Conservation (phyloP, 2,329 filamentous ascomycete genomes). For the Mycosphaerelloides madeirae region DNA sequence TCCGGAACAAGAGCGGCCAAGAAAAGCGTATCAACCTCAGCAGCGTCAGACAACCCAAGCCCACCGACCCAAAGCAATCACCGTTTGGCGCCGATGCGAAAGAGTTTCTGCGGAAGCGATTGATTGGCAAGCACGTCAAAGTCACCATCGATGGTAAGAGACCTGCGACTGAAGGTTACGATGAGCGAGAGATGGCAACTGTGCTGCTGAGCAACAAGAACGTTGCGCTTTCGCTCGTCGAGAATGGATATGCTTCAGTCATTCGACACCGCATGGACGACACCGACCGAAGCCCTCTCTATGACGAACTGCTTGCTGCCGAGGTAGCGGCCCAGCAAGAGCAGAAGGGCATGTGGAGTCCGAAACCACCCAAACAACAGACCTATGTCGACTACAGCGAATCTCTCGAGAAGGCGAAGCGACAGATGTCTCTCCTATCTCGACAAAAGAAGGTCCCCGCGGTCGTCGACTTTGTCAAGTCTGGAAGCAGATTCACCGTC, state of each 20-base stretch:
- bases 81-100: slow-evolving; percentile 92
- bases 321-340: slow-evolving; percentile 79
- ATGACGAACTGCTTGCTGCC: slow-evolving; percentile 78
- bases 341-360: slow-evolving; percentile 90
- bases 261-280: slow-evolving; percentile 94
- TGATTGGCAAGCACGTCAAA: slow-evolving; percentile 94
- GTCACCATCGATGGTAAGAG: slow-evolving; percentile 86
- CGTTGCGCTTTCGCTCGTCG: slow-evolving; percentile 76
- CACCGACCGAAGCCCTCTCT: slow-evolving; percentile 87
- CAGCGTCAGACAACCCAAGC: slow-evolving; percentile 89
- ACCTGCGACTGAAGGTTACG: slow-evolving; percentile 82
- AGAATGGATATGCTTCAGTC: slow-evolving; percentile 88
- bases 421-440: slow-evolving; percentile 80
- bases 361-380: slow-evolving; percentile 78
- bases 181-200: slow-evolving; percentile 91
- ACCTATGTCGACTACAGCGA: slow-evolving; percentile 88
- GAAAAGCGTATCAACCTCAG: slow-evolving; percentile 91
- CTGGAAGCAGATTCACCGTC: slow-evolving; percentile 89
- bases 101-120: slow-evolving; percentile 86
- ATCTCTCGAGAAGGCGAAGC: slow-evolving; percentile 88
- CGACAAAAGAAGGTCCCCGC: slow-evolving; percentile 89
- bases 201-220: slow-evolving; percentile 81
- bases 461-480: slow-evolving; percentile 95
- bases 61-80: slow-evolving; percentile 77
- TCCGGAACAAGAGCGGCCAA: slow-evolving; percentile 75